phyloP scores from a whole-genome alignment of 768 basidiomycete species.

The Piloderma croceum region DNA sequence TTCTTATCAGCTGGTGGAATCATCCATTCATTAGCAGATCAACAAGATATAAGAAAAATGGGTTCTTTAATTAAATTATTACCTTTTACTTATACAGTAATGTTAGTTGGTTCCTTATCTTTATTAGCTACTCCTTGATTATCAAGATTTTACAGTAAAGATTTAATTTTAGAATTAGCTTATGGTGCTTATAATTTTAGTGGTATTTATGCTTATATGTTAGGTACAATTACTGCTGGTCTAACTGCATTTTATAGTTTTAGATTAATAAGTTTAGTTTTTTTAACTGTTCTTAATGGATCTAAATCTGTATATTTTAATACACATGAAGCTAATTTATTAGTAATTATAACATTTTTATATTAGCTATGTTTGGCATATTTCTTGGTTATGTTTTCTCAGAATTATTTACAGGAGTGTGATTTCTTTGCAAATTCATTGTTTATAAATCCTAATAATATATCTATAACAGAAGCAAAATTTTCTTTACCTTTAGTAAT shows the following conservation, averaged over 20 bases:
- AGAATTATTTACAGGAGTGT: conserved; percentile 18
- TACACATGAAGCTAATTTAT: conserved; percentile 17
- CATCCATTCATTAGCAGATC: conserved; percentile 6
- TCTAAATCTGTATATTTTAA: conserved; percentile 17
- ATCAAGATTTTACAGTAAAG: too few relatives aligned
- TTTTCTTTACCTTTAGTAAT: conserved; percentile 15
- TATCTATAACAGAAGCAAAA: conserved; percentile 7
- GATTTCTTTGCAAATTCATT: too few relatives aligned
- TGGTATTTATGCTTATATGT: conserved; percentile 16
- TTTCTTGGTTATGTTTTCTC: conserved; percentile 21
- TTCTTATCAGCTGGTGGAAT: conserved; percentile 7
- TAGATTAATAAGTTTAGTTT: conserved; percentile 18
- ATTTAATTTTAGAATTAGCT: too few relatives aligned
- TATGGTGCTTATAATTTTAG: conserved; percentile 17
- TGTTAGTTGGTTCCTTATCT: conserved; percentile 6
- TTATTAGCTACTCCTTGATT: conserved; percentile 8
- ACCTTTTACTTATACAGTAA: conserved; percentile 6
- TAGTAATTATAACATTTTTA: conserved; percentile 14
- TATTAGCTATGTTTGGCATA: conserved; percentile 17
- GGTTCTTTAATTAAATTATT: conserved; percentile 9
- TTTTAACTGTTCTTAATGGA: conserved; percentile 17
- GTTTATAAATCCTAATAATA: conserved; percentile 17
- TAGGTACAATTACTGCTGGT: conserved; percentile 19
- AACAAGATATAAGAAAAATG: conserved; percentile 8
- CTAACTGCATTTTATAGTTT: conserved; percentile 21